phyloP scores from a whole-genome alignment of 371 early-diverging fungal species.

The Chytridium lagenaria region DNA sequence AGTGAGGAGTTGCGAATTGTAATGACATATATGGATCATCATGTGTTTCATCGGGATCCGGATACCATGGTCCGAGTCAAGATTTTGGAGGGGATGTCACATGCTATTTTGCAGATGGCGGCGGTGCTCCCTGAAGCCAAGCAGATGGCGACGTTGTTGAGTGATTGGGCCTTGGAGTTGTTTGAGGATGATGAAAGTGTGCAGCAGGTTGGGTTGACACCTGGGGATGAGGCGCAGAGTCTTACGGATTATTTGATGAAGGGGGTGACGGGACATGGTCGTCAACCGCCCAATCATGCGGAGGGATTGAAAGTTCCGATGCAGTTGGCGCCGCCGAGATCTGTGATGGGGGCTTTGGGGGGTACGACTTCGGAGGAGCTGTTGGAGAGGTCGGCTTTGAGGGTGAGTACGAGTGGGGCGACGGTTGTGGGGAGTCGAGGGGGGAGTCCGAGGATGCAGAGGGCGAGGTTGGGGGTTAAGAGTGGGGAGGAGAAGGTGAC shows the following conservation, averaged over 20 bases:
- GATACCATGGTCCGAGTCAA: conserved; percentile 61
- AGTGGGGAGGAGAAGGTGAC: conserved; percentile 34
- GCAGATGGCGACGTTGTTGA: conserved; percentile 68
- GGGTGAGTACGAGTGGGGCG: conserved; percentile 21
- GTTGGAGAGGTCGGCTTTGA: conserved; percentile 15
- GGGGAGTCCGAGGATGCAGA: conserved; percentile 14
- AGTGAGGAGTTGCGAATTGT: conserved; percentile 18
- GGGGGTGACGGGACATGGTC: conserved; percentile 19
- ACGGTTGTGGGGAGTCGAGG: conserved; percentile 5
- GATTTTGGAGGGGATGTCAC: conserved; percentile 89
- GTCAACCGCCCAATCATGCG: background rate
- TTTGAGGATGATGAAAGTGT: conserved; percentile 35
- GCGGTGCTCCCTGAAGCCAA: conserved; percentile 83
- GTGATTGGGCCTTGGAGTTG: conserved; percentile 72
- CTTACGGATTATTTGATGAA: conserved; percentile 42
- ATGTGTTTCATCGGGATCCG: conserved; percentile 48
- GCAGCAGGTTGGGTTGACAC: conserved; percentile 21
- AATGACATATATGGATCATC: conserved; percentile 30
- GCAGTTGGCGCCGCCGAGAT: background rate
- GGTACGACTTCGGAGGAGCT: conserved; percentile 13
- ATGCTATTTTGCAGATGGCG: conserved; percentile 90
- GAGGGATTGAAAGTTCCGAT: background rate
- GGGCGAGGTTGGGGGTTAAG: background rate
- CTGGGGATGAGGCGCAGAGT: conserved; percentile 35
- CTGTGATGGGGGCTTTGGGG: conserved; percentile 25